phyloP scores from a whole-genome alignment of 257 asterid species.

The Scutellaria galericulata region DNA sequence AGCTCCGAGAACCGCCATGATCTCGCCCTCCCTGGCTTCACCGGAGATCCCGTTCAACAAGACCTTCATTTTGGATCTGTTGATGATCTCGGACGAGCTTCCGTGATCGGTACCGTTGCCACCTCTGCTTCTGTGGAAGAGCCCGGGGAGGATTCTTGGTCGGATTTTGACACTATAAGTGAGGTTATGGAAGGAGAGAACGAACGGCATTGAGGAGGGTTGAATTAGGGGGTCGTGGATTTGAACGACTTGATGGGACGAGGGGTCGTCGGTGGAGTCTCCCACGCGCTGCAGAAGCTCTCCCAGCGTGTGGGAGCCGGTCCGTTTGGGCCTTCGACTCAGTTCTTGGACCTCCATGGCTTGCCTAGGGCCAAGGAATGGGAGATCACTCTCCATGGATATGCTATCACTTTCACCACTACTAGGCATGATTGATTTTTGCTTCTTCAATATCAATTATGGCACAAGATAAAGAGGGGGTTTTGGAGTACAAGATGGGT shows the following conservation, averaged over 20 bases:
- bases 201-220: conserved; percentile 44
- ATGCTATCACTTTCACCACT: conserved; percentile 40
- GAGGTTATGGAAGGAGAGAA: conserved; percentile 60
- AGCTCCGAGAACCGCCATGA: conserved; percentile 68
- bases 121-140: too few species aligned
- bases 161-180: conserved; percentile 48
- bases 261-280: conserved; percentile 35
- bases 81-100: neutral
- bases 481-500: conserved; percentile 7
- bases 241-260: conserved; percentile 39
- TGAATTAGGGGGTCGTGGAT: conserved; percentile 29
- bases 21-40: conserved; percentile 64
- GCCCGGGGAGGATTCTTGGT: conserved; percentile 32
- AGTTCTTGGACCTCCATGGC: conserved; percentile 67
- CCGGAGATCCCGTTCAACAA: conserved; percentile 55
- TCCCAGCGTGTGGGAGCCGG: conserved; percentile 57
- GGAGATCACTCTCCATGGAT: conserved; percentile 61
- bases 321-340: conserved; percentile 51
- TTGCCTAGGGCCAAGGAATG: conserved; percentile 69
- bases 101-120: too few species aligned
- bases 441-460: conserved; percentile 2
- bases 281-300: conserved; percentile 68
- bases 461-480: neutral
- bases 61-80: conserved; percentile 31
- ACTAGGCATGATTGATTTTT: conserved; percentile 26